Percentiles rank a stretch among this genome's conserved stretches.
phyloP scores from a whole-genome alignment of 2,329 filamentous ascomycete genomes.

The Teratosphaeria destructans region DNA sequence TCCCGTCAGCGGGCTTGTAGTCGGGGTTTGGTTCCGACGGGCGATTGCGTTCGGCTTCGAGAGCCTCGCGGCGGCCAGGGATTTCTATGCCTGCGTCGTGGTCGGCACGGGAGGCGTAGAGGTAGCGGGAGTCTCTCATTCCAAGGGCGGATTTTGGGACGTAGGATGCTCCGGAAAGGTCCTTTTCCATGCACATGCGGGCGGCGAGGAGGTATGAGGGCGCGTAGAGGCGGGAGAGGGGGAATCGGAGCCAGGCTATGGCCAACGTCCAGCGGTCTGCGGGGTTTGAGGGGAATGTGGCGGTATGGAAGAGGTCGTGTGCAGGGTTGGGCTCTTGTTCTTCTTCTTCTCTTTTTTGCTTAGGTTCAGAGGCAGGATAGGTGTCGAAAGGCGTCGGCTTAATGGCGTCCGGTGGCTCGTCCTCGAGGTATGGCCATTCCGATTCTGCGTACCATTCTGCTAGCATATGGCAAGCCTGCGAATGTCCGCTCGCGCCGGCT shows the following conservation, averaged over 20 bases:
- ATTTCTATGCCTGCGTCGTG: conserved; percentile 5
- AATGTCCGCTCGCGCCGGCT: conserved; percentile 31
- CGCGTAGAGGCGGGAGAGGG: conserved; percentile 13
- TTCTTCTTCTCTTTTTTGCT: background rate
- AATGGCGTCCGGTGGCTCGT: conserved; percentile 22
- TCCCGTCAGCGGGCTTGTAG: conserved; percentile 13
- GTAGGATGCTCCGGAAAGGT: conserved; percentile 13
- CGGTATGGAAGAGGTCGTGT: conserved; percentile 17
- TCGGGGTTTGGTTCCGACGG: conserved; percentile 11
- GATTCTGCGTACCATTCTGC: conserved; percentile 29
- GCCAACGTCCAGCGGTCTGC: conserved; percentile 16
- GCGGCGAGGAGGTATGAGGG: conserved; percentile 19
- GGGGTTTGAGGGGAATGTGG: conserved; percentile 18
- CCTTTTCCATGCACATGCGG: conserved; percentile 14
- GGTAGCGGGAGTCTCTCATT: conserved; percentile 16
- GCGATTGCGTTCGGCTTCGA: background rate
- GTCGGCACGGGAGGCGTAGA: conserved; percentile 14
- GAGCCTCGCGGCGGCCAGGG: background rate
- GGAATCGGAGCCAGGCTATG: conserved; percentile 17
- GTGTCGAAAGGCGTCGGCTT: conserved; percentile 26
- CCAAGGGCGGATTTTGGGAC: conserved; percentile 14
- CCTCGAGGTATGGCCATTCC: conserved; percentile 23
- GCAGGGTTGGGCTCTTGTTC: background rate
- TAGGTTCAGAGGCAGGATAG: conserved; percentile 10
- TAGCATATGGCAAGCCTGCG: conserved; percentile 28